Evolutionary conservation across 78 protist genomes (phyloP), one percentile per base, ranked within the genome.

Genomic region (Salpingoeca rosetta): DNA sequence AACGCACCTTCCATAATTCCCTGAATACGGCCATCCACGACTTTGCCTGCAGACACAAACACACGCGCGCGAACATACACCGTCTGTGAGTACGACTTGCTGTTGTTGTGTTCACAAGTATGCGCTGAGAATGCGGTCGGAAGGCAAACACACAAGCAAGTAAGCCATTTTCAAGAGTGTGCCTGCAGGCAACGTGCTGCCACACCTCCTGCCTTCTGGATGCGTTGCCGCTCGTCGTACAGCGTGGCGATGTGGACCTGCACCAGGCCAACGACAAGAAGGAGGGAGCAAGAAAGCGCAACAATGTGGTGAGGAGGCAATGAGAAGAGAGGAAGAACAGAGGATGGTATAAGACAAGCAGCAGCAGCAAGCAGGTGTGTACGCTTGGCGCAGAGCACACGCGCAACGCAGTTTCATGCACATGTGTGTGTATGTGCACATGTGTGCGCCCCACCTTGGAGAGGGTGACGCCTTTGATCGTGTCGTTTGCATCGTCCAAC

Each of bases 131-230:
- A n/a, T n/a, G n/a, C n/a, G n/a, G n/a, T n/a, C n/a, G n/a, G n/a
- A n/a, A n/a, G n/a, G n/a, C n/a, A n/a, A n/a, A n/a, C n/a, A n/a
- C n/a, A n/a, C n/a, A n/a, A n/a, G n/a, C n/a, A n/a, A n/a, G n/a
- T n/a, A n/a, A n/a, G n/a, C n/a, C n/a, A n/a, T n/a, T n/a, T n/a
- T 22, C 39, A 22, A 22, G 41, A 12, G 39, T 44, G 57, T 81
- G 57, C 84, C 31, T 45, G 25, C 40, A 81, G 56, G 28, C 31
- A 39, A 31, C 56, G 39, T 26, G 56, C 24, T 12, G 84, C 31
- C 65, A 81, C 84, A 56, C 85, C 85, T 2, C 85, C 85, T 3
- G 85, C 85, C 43, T 56, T 44, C 44, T 82, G 85, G 35, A 82
- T 82, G 42, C 85, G 85, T 56, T 45, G 51, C 0, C 85, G 73